Evolutionary conservation across 495 filamentous ascomycete genomes (phyloP), one percentile per base, ranked within the genome.

Genomic region (Baudoinia panamericana): DNA sequence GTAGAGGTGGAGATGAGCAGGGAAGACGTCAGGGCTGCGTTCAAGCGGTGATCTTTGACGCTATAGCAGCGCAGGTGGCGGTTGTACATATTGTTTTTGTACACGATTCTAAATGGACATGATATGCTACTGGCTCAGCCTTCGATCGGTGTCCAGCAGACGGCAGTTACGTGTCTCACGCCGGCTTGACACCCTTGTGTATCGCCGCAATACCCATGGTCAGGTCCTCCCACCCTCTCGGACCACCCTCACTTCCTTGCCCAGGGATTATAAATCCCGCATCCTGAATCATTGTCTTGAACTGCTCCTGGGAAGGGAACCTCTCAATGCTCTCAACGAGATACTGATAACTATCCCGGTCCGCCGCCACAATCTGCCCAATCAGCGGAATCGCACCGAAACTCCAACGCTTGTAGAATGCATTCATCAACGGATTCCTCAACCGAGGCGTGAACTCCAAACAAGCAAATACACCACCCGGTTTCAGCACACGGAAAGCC

Each of bases 331-430:
- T 93, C 72, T 97, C 90, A 19, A 96, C 92, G 25, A 97, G 63
- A 65, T 97, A 97, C 72, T 96, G 92, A 60, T 97, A 97, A 55
- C 84, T 93, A 51, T 85, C 86, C 36, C 90, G 69, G 57, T 97
- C 90, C 2, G 82, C 88, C 3, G 90, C 92, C 22, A 97, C 87
- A 48, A 97, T 50, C 64, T 97, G 87, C 13, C 90, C 90, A 57
- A 97, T 93, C 31, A 97, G 53, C 2, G 90, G 90, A 48, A 97
- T 97, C 12, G 84, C 84, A 35, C 75, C 69, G 62, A 96, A 97
- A 49, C 84, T 93, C 83, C 93, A 97, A 39, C 83, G 66, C 69
- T 93, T 92, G 64, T 97, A 97, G 2, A 88, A 58, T n/a, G 71
- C 74, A 63, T 94, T 78, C 54, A 94, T 71, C 11, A 92, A 27